Evolutionary conservation across 1,139 yeast species (phyloP), one percentile per base, ranked within the genome.

Genomic region (Debaryomycetaceae sp.): DNA sequence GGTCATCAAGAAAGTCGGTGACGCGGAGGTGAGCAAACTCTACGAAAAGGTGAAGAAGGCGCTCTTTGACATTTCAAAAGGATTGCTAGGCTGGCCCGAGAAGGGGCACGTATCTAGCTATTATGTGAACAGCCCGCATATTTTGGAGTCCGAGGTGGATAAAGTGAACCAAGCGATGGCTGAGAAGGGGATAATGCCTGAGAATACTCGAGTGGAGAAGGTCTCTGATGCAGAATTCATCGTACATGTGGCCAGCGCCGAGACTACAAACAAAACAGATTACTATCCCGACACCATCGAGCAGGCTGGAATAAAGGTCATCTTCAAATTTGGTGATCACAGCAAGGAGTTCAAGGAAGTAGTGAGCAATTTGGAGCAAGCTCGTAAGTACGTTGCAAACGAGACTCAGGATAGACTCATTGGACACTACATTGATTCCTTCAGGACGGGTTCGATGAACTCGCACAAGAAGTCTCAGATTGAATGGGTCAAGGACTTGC

Each of bases 401-500:
- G 87, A 81, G 36, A 84, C 81, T 24, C 95, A 89, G 63, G 60
- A 54, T 11, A 72, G 76, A 46, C 82, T 88, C 87, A 62, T 88
- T 30, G 76, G 72, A 7, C 71, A 76, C 44, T 89, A 89, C 60
- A 76, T 81, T 48, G 79, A 80, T 42, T 80, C 95, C 4, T 89
- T 89, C 66, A 65, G 75, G 53, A 83, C 93, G 8, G 97, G 97
- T 30, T 84, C 93, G 6, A 84, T 88, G 83, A 80, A 83, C 50
- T 87, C 91, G 13, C 96, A 89, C 65, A 86, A 87, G 59, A 78
- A 85, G 46, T 85, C 96, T 0, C 97, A 89, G 65, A 80, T 83
- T 47, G 76, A 78, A 52, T 89, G 97, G 96, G 95, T 89, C 47
- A 86, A 87, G 60, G 96, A 89, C 60, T 66, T 87, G 44, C 85